Conservation (phyloP, 495 filamentous ascomycete species). For the Choiromyces venosus region DNA sequence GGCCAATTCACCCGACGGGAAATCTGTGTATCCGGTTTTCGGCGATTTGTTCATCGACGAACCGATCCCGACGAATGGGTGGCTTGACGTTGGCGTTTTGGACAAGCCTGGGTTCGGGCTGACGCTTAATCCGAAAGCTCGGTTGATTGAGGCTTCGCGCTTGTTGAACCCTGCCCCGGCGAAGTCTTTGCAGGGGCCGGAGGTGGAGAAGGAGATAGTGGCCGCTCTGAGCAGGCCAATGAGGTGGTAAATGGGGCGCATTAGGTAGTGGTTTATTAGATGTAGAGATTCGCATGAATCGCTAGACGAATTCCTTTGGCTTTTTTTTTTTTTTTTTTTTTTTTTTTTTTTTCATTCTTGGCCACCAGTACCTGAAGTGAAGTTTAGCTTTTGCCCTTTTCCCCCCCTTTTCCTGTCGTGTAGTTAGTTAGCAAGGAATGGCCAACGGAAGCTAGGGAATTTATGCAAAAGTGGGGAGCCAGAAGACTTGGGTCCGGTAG, state of each 20-base stretch:
- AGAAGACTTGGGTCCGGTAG: neutral
- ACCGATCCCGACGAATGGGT: conserved; percentile 77
- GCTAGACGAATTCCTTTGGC: conserved; percentile 5
- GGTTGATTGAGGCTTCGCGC: conserved; percentile 64
- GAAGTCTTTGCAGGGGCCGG: conserved; percentile 49
- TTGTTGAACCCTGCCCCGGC: conserved; percentile 69
- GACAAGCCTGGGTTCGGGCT: conserved; percentile 90
- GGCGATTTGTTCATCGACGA: conserved; percentile 86
- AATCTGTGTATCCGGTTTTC: conserved; percentile 82
- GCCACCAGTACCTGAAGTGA: neutral
- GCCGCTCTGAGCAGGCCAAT: conserved; percentile 8
- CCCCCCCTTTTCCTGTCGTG: neutral
- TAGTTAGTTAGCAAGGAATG: neutral
- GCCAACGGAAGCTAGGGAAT: neutral
- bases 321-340: neutral
- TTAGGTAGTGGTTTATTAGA: conserved; percentile 14
- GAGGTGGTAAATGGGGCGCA: conserved; percentile 13
- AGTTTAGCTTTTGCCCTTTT: neutral
- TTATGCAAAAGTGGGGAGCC: neutral
- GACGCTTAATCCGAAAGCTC: conserved; percentile 73
- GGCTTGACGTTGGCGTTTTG: conserved; percentile 66
- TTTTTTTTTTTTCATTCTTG: conserved; percentile 6
- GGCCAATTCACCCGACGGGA: conserved; percentile 83
- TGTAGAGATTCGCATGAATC: conserved; percentile 1
- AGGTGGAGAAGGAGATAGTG: conserved; percentile 25